Conservation (phyloP, 2,329 filamentous ascomycete genomes). For the Diaporthe vaccinii region DNA sequence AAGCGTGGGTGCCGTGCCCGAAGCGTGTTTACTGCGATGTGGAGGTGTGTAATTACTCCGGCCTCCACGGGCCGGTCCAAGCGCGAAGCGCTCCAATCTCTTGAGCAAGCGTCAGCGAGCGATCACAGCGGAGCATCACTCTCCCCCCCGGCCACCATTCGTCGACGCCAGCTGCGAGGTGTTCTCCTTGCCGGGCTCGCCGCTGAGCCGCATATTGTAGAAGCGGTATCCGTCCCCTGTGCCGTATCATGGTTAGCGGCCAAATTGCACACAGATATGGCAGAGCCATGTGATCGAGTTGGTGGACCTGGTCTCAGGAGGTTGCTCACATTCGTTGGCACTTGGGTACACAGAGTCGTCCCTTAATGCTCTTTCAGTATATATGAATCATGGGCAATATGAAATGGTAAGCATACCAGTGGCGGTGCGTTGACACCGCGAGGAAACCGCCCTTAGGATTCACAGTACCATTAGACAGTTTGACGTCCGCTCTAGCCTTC, state of each 20-base stretch:
- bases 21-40: too few relatives aligned
- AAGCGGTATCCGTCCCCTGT: constrained; percentile 18
- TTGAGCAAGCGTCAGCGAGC: too few relatives aligned
- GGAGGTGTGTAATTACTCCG: too few relatives aligned
- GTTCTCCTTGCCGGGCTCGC: constrained; percentile 42
- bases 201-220: constrained; percentile 35
- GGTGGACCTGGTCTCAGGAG: neutral
- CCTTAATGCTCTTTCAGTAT: neutral
- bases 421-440: neutral
- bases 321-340: neutral
- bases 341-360: neutral
- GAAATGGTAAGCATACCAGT: neutral
- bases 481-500: constrained; percentile 38
- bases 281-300: neutral
- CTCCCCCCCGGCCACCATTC: too few relatives aligned
- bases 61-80: too few relatives aligned
- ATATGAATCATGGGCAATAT: too few relatives aligned
- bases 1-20: constrained; percentile 52
- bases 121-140: too few relatives aligned
- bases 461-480: constrained; percentile 44
- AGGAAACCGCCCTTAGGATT: constrained; percentile 43
- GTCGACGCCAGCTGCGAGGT: constrained; percentile 14
- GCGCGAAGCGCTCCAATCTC: too few relatives aligned
- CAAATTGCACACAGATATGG: too few relatives aligned
- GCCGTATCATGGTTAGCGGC: neutral